Base-by-base conservation (phyloP, 108 stramenopile species). In the Skeletonema tropicum region DNA sequence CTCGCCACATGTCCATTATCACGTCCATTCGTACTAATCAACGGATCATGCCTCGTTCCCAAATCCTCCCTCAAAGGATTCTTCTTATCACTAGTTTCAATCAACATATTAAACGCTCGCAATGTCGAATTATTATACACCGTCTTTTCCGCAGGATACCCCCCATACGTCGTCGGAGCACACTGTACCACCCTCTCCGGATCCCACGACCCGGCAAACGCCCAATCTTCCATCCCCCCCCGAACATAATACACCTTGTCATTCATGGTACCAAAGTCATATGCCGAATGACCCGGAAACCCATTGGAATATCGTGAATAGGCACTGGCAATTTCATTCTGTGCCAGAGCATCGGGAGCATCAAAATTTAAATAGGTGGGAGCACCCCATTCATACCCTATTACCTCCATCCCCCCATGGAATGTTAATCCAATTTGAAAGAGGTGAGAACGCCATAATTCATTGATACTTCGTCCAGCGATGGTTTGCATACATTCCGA, bases 151-250 rank as follows among this genome's bases (percentile, higher is more conserved):
- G 46, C 12, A 11, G 46, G 68, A 61, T 71, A 93, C 6, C 90
- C 91, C 0, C 89, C 88, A 73, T 83, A 88, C 14, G 84, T 81
- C 2, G 41, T 68, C 3, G 94, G 92, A 1, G 74, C 60, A 76
- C 94, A 95, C 17, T 66, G 73, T 23, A 74, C 69, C 13, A 91
- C 93, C 19, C 83, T 73, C 4, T 87, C 86, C 0, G 85, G 76
- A 82, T 94, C 96, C 96, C 96, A 99, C 12, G 92, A 94, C 8
- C 94, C 96, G 0, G 93, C 94, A 84, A 97, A 97, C 8, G 88
- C 92, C 97, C 97, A 91, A 82, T 98, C 97, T 75, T 98, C 97
- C 96, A 98, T 97, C n/a, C 97, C 97, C 32, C 98, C 98, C n/a
- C 89, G 59, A 26, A 99, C 98, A 21, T 94, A 94, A 68, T 99